A percentile compares a stretch with the other conserved stretches of the same genome.
These are phyloP conservation scores for Proteromonas lacertae DNA, from an alignment of 352 stramenopile genomes.

Conservation along the genomic window DNA sequence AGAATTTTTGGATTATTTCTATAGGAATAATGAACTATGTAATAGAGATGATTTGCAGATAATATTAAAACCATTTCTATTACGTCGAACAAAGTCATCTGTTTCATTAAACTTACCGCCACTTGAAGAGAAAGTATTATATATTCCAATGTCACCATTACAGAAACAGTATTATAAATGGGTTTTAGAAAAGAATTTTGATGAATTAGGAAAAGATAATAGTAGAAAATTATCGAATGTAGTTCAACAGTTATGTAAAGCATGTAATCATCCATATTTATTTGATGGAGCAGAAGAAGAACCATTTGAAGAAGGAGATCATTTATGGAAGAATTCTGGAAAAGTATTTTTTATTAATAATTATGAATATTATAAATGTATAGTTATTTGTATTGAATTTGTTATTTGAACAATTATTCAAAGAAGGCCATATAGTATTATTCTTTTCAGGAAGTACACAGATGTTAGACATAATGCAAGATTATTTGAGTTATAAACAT, in stretches of 20 bases:
- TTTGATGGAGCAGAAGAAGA: conserved; percentile 67
- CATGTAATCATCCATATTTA: conserved; percentile 97
- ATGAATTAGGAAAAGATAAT: not conserved
- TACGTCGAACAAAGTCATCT: conserved; percentile 84
- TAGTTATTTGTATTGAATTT: too few species aligned
- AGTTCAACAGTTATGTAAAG: conserved; percentile 62
- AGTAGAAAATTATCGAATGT: conserved; percentile 17
- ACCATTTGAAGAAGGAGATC: conserved; percentile 64
- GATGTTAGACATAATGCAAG: conserved; percentile 76
- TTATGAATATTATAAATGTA: too few species aligned
- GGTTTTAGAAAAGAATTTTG: too few species aligned
- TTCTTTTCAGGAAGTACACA: conserved; percentile 85
- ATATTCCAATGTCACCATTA: conserved; percentile 83
- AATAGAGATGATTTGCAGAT: not conserved
- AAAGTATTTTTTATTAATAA: conserved; percentile 39
- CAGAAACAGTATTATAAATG: conserved; percentile 86
- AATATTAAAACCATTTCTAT: conserved; percentile 79
- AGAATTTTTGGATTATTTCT: conserved; percentile 53
- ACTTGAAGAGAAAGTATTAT: conserved; percentile 95
- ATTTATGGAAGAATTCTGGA: conserved; percentile 86
- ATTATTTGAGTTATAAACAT: conserved; percentile 41
- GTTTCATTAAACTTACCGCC: conserved; percentile 72
- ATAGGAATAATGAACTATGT: conserved; percentile 12
- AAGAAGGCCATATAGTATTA: conserved; percentile 46
- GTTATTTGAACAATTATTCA: conserved; percentile 8